Base-by-base conservation (phyloP, 2,329 filamentous ascomycete genomes). In the Proliferodiscus dingleyae region DNA sequence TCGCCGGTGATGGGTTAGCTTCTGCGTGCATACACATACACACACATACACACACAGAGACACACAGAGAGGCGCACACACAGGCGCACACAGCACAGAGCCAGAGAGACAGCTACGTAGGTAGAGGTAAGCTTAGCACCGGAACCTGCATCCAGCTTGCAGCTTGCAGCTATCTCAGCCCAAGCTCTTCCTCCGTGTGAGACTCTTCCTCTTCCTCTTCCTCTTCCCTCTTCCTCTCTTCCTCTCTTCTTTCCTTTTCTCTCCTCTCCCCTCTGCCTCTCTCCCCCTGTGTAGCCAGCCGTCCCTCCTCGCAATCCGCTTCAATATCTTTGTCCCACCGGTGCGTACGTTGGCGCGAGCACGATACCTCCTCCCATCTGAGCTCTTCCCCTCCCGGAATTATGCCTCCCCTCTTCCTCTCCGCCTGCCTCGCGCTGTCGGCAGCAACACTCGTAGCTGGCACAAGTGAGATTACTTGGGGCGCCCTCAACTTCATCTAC, bases 401-500 rank as follows among this genome's bases (percentile, higher is more conserved):
- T 29, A 49, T 46, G 37, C 22, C 41, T 28, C 21, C 28, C 15
- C 22, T 43, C 24, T 41, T 45, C n/a, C 23, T 55, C 18, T 42
- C 45, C 37, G 45, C 49, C 30, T 30, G 50, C 23, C 26, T 58
- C 24, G 21, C 46, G 15, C 44, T 56, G 28, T 29, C 48, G 13
- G 34, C 51, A 7, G 38, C 45, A 21, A 29, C 43, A 7, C 23
- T 43, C 3, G 51, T 52, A 3, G 33, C 33, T 8, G 39, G 28
- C 4, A 11, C 11, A 8, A 15, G 50, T 16, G 42, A 60, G 38
- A 45, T 57, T 11, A 61, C 58, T 15, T 63, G 58, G 58, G 51
- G 52, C 5, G 47, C 60, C 2, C 46, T 64, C 6, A 36, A 58
- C 13, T 63, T 55, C 37, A 51, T 48, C 28, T 56, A 72, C 50